Evolutionary conservation across 1,284 basidiomycete species (phyloP).

Genomic region (Earliella scabrosa): DNA sequence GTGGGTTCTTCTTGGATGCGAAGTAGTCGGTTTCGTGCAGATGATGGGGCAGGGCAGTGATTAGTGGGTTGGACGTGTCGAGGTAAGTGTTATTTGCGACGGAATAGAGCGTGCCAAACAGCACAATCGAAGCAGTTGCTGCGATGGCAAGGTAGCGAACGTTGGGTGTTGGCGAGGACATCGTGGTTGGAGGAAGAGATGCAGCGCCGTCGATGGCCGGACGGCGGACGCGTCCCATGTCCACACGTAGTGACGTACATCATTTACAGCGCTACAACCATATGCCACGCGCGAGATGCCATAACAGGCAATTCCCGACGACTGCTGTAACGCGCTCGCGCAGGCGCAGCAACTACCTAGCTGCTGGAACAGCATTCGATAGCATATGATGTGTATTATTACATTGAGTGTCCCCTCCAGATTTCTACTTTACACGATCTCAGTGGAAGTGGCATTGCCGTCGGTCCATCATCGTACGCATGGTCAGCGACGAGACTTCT

Average conservation of each 20-base stretch:
- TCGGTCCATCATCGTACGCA: no score
- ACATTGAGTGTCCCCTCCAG: constrained; percentile 19
- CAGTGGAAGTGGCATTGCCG: no score
- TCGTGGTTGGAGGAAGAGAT: constrained; percentile 4
- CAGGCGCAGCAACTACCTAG: not conserved
- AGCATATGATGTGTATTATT: not conserved
- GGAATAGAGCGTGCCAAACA: constrained; percentile 58
- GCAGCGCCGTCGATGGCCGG: no score
- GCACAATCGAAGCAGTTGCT: constrained; percentile 39
- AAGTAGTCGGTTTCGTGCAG: constrained; percentile 74
- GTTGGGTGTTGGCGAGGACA: constrained; percentile 22
- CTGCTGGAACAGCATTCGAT: not conserved
- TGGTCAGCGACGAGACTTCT: no score
- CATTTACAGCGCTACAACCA: constrained; percentile 13
- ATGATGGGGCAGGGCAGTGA: constrained; percentile 71
- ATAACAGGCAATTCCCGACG: constrained; percentile 4
- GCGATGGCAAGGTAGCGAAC: constrained; percentile 21
- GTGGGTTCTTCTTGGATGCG: constrained; percentile 79
- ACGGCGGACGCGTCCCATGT: no score
- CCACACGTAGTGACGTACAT: constrained; percentile 14
- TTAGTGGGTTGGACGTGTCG: constrained; percentile 72
- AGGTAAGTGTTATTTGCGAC: constrained; percentile 58
- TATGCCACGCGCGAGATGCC: no score
- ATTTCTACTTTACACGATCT: constrained; percentile 15
- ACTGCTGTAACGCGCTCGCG: not conserved